These are phyloP conservation scores for Cercophora samala DNA, from an alignment of 495 filamentous ascomycete genomes.

Conservation along the genomic window DNA sequence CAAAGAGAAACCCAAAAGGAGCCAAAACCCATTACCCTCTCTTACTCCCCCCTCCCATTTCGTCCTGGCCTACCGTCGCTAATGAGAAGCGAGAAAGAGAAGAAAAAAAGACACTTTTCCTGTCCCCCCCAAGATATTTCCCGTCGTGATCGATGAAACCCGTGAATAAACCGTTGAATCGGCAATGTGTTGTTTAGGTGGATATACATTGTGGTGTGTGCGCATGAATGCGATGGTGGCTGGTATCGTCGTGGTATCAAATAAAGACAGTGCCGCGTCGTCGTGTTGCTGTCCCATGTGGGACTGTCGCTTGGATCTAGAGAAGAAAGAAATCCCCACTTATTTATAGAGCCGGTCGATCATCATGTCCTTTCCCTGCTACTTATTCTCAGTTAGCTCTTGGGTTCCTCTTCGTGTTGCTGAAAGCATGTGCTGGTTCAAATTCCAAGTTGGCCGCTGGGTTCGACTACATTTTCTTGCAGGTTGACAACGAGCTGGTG, in stretches of 20 bases:
- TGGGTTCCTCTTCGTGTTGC: background rate
- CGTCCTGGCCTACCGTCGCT: background rate
- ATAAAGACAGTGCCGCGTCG: background rate
- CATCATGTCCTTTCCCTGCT: slow-evolving; percentile 27
- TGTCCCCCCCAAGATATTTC: background rate
- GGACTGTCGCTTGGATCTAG: background rate
- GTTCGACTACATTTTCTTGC: slow-evolving; percentile 82
- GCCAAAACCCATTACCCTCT: background rate
- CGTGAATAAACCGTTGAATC: background rate
- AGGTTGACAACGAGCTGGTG: slow-evolving; percentile 96
- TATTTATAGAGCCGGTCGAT: slow-evolving; percentile 16
- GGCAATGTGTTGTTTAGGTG: slow-evolving; percentile 3
- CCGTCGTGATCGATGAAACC: slow-evolving; percentile 2
- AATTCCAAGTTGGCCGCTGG: slow-evolving; percentile 36
- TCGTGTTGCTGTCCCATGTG: background rate
- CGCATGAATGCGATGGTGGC: background rate
- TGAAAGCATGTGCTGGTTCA: slow-evolving; percentile 6
- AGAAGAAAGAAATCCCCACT: background rate
- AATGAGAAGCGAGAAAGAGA: background rate
- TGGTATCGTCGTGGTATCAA: background rate
- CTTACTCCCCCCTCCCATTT: too few relatives aligned
- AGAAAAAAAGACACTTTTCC: slow-evolving; percentile 1
- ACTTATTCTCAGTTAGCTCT: slow-evolving; percentile 15
- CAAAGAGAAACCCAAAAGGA: background rate
- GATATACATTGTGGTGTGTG: background rate